Conservation (phyloP, 768 basidiomycete genomes). For the Pleurotus tuoliensis region DNA sequence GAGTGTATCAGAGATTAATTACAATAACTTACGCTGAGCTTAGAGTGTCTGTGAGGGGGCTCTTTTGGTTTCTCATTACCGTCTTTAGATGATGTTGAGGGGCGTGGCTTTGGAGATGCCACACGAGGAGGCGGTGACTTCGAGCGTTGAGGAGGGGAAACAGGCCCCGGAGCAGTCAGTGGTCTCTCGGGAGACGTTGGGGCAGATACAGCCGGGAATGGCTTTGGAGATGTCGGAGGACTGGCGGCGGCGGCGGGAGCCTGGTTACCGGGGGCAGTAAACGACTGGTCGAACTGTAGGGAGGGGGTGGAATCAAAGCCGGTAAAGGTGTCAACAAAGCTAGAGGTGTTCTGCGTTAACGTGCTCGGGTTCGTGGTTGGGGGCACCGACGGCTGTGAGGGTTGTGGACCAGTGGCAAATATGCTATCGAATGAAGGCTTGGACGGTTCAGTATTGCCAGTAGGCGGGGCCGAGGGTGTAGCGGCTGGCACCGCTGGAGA, state of each 20-base stretch:
- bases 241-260: slow-evolving; percentile 18
- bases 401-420: slow-evolving; percentile 26
- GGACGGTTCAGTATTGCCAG: neutral
- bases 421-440: slow-evolving; percentile 46
- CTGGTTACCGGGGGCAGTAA: slow-evolving; percentile 30
- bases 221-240: slow-evolving; percentile 19
- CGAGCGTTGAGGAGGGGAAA: slow-evolving; percentile 39
- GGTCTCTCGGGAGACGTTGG: slow-evolving; percentile 32
- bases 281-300: slow-evolving; percentile 36
- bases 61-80: slow-evolving; percentile 56
- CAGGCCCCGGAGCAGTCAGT: slow-evolving; percentile 20
- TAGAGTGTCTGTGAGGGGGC: slow-evolving; percentile 57
- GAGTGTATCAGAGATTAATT: neutral
- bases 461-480: slow-evolving; percentile 5
- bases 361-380: neutral
- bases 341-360: slow-evolving; percentile 10
- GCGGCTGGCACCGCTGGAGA: neutral
- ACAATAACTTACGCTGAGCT: slow-evolving; percentile 62
- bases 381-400: neutral
- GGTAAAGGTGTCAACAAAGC: slow-evolving; percentile 58
- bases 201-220: slow-evolving; percentile 29
- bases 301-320: slow-evolving; percentile 37
- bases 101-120: slow-evolving; percentile 55
- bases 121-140: slow-evolving; percentile 49
- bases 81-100: slow-evolving; percentile 61